A percentile compares a stretch with the other conserved stretches of the same genome.
Evolutionary conservation across 148 eudicot species (phyloP).

Genomic region (Vaccinium myrtillus): DNA sequence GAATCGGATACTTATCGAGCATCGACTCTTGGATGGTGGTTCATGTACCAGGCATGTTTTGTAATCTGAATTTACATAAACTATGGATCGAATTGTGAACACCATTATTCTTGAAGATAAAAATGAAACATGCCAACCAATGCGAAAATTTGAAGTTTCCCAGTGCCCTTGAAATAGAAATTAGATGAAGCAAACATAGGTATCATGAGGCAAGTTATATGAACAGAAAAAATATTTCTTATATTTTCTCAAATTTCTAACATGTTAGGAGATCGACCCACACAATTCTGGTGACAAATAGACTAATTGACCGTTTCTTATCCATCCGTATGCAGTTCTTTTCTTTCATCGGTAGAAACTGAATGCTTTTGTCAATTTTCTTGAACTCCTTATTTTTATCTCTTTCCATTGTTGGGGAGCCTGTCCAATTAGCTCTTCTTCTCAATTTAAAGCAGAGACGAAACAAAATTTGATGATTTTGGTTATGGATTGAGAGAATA

Average conservation of each 20-base stretch:
- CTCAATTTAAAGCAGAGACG: background rate
- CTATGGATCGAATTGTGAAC: too few species aligned
- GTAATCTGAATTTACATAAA: too few species aligned
- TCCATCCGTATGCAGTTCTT: background rate
- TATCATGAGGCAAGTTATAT: background rate
- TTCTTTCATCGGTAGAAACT: background rate
- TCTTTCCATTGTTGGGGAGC: background rate
- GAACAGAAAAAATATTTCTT: background rate
- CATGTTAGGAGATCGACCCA: background rate
- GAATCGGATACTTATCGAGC: background rate
- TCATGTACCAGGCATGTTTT: too few species aligned
- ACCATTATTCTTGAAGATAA: too few species aligned
- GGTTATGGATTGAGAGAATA: background rate
- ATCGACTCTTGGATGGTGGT: too few species aligned
- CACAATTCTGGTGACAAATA: background rate
- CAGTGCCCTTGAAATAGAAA: too few species aligned
- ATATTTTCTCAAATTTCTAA: background rate
- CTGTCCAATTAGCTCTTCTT: background rate
- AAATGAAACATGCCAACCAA: too few species aligned
- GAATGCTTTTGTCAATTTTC: background rate
- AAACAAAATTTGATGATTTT: background rate
- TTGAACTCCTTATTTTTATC: background rate
- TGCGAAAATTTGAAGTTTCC: too few species aligned
- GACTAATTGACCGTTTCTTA: background rate
- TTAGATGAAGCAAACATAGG: background rate